phyloP scores from a whole-genome alignment of 345 rosid species.

The Eutrema heterophyllum region DNA sequence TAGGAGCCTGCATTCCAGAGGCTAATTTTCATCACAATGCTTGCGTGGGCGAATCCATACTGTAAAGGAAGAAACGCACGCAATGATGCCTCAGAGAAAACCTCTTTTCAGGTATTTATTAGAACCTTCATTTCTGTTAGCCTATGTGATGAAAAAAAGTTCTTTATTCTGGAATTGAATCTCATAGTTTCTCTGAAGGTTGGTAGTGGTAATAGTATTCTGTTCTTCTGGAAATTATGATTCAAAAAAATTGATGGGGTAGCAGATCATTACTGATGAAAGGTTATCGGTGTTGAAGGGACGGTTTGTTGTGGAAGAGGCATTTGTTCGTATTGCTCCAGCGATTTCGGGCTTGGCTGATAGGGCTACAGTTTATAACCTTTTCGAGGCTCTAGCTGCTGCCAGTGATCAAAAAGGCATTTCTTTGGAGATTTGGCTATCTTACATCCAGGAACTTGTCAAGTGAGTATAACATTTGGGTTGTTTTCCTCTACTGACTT shows the following conservation, averaged over 20 bases:
- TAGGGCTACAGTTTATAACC: slow-evolving; percentile 67
- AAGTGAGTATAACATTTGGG: slow-evolving; percentile 23
- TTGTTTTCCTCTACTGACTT: not conserved
- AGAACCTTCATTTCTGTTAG: not conserved
- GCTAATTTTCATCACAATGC: slow-evolving; percentile 88
- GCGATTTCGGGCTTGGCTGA: slow-evolving; percentile 87
- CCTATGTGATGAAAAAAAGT: not conserved
- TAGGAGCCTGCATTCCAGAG: slow-evolving; percentile 94
- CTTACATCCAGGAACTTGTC: too few relatives aligned
- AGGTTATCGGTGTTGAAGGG: slow-evolving; percentile 43
- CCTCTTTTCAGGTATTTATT: slow-evolving; percentile 58
- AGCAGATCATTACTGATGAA: slow-evolving; percentile 13
- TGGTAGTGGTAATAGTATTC: not conserved
- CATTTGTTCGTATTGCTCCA: slow-evolving; percentile 81
- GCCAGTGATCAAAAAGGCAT: too few relatives aligned
- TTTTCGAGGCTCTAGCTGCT: too few relatives aligned
- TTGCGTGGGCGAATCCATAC: slow-evolving; percentile 89
- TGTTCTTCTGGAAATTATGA: not conserved
- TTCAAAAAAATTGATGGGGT: too few relatives aligned
- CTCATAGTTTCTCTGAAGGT: not conserved
- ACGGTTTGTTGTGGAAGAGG: slow-evolving; percentile 65
- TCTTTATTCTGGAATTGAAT: not conserved
- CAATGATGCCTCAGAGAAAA: slow-evolving; percentile 32
- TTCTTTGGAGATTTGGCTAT: too few relatives aligned
- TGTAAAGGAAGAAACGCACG: slow-evolving; percentile 34